Percentiles rank a stretch among this genome's conserved stretches.
These are phyloP conservation scores for Rheum nobile DNA, from an alignment of 148 eudicot genomes.

Conservation along the genomic window DNA sequence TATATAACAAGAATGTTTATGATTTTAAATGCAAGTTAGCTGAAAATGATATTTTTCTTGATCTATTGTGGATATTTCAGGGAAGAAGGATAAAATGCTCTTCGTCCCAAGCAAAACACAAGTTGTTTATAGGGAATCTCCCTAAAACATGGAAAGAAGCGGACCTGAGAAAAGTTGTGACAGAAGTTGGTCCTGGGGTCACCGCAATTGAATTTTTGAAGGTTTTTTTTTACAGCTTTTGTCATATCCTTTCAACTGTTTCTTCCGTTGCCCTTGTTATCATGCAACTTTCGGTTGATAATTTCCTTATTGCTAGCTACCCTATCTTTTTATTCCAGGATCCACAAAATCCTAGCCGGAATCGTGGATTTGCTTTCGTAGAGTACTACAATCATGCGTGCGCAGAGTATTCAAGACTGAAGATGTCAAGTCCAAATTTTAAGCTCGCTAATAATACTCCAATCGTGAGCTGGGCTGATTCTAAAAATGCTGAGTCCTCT, in stretches of 20 bases:
- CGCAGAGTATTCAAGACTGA: slow-evolving; percentile 83
- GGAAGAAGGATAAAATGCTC: slow-evolving; percentile 81
- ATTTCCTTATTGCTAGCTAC: slow-evolving; percentile 1
- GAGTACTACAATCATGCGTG: slow-evolving; percentile 97
- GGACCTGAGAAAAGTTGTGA: slow-evolving; percentile 55
- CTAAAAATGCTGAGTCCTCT: slow-evolving; percentile 66
- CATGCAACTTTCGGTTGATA: background rate
- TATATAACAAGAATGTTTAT: background rate
- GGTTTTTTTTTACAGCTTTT: slow-evolving; percentile 26
- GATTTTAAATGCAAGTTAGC: background rate
- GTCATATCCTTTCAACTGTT: background rate
- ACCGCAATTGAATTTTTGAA: slow-evolving; percentile 58
- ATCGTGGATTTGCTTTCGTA: slow-evolving; percentile 88
- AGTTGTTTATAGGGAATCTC: slow-evolving; percentile 80
- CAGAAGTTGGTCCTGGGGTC: slow-evolving; percentile 78
- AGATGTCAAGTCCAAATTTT: slow-evolving; percentile 70
- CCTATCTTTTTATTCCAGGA: slow-evolving; percentile 40
- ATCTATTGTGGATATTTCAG: slow-evolving; percentile 18
- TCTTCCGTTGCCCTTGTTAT: background rate
- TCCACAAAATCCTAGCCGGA: slow-evolving; percentile 72
- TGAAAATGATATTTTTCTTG: background rate
- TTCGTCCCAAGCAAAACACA: slow-evolving; percentile 82
- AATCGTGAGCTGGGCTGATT: slow-evolving; percentile 96
- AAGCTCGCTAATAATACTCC: slow-evolving; percentile 86
- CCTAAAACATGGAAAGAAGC: slow-evolving; percentile 73